Evolutionary conservation across 352 stramenopile species (phyloP).

Genomic region (Phytopythium mirpurense): DNA sequence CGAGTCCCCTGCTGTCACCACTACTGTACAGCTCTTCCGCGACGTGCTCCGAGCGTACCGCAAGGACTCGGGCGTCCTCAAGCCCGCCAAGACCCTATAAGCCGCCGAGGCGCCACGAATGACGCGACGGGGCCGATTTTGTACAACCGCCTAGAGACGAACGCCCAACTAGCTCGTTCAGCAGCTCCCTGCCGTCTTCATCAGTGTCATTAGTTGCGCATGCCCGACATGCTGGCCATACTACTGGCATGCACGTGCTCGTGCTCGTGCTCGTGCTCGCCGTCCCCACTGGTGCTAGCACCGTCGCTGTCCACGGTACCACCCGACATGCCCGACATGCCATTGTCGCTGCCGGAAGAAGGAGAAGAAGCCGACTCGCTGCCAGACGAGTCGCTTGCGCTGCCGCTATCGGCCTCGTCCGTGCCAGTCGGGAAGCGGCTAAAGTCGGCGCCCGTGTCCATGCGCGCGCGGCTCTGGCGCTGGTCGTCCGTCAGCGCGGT

Average conservation of each 20-base stretch:
- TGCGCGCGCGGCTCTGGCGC: neutral
- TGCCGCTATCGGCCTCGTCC: neutral
- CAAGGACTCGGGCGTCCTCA: constrained; percentile 27
- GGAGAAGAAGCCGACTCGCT: no score
- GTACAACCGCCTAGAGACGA: no score
- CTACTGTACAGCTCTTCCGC: constrained; percentile 37
- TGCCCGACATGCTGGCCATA: constrained; percentile 6
- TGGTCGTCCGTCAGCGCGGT: neutral
- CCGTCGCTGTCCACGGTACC: neutral
- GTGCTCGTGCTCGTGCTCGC: neutral
- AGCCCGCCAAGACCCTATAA: neutral
- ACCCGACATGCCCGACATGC: neutral
- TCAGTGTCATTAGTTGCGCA: no score
- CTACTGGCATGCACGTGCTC: no score
- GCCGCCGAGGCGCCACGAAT: no score
- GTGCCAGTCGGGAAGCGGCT: neutral
- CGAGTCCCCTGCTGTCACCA: neutral
- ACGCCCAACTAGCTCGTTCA: no score
- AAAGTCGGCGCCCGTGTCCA: neutral
- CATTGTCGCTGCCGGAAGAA: no score
- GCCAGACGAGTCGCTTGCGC: no score
- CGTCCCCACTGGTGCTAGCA: neutral
- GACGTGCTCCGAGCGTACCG: constrained; percentile 44
- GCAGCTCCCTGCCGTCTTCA: no score
- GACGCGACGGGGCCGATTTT: no score